Conservation (phyloP, 352 stramenopile genomes). For the Globisporangium mamillatum region DNA sequence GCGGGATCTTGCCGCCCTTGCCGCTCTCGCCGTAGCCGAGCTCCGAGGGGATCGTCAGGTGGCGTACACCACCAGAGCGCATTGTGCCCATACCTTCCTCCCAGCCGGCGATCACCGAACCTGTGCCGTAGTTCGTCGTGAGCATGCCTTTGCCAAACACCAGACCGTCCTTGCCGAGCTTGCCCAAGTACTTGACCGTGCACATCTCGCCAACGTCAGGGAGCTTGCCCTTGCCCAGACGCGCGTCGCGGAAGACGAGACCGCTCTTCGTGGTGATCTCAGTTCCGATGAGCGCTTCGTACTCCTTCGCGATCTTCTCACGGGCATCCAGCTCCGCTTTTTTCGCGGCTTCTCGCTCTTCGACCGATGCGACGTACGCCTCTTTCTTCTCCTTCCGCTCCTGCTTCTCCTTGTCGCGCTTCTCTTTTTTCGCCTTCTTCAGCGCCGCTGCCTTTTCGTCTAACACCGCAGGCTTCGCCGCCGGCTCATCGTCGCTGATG, state of each 20-base stretch:
- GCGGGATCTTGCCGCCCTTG: constrained; percentile 76
- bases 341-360: constrained; percentile 27
- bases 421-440: constrained; percentile 18
- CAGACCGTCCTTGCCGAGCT: constrained; percentile 53
- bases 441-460: constrained; percentile 16
- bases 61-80: constrained; percentile 51
- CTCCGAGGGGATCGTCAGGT: constrained; percentile 61
- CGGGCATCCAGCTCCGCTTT: constrained; percentile 32
- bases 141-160: constrained; percentile 83
- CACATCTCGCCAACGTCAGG: constrained; percentile 58
- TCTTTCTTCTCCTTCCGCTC: constrained; percentile 28
- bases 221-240: constrained; percentile 51
- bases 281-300: constrained; percentile 44
- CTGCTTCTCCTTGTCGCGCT: constrained; percentile 28
- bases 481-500: constrained; percentile 10
- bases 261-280: constrained; percentile 62
- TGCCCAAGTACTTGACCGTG: constrained; percentile 68
- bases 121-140: constrained; percentile 53
- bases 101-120: constrained; percentile 76
- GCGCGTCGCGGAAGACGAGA: constrained; percentile 51
- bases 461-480: constrained; percentile 2
- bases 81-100: constrained; percentile 80
- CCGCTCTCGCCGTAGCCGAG: constrained; percentile 60
- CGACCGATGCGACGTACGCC: constrained; percentile 17
- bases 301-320: constrained; percentile 45